Evolutionary conservation across 768 basidiomycete species (phyloP).

Genomic region (Tephrocybe rancida): DNA sequence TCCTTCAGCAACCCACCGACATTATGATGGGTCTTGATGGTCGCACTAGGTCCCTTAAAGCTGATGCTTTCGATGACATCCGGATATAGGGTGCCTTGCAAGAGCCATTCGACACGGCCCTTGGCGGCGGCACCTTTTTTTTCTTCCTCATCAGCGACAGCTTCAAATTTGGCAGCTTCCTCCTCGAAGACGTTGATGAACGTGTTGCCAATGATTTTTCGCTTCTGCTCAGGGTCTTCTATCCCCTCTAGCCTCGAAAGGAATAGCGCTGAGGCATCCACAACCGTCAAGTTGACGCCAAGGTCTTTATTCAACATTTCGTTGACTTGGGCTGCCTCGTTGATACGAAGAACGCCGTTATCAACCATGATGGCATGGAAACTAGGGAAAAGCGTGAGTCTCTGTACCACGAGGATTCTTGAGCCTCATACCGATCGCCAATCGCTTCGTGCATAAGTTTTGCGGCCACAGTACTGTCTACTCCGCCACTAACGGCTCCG

Average conservation of each 20-base stretch:
- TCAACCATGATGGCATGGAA: conserved; percentile 99
- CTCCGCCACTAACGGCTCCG: conserved; percentile 96
- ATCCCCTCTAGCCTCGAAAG: conserved; percentile 85
- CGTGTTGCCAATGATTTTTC: conserved; percentile 98
- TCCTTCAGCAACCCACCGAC: conserved; percentile 95
- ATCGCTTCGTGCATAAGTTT: conserved; percentile 99
- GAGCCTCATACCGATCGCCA: conserved; percentile 75
- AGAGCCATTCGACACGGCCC: conserved; percentile 94
- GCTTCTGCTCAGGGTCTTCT: conserved; percentile 95
- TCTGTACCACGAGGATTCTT: not conserved
- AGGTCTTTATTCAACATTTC: conserved; percentile 92
- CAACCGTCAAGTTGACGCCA: conserved; percentile 94
- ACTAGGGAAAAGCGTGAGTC: conserved; percentile 38
- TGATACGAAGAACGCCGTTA: conserved; percentile 92
- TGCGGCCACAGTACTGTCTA: conserved; percentile 97
- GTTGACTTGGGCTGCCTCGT: conserved; percentile 90
- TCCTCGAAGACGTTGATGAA: conserved; percentile 97
- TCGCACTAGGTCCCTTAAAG: conserved; percentile 98
- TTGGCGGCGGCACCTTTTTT: conserved; percentile 67
- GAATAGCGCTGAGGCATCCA: conserved; percentile 95
- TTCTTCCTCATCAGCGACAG: conserved; percentile 76
- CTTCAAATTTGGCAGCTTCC: conserved; percentile 91
- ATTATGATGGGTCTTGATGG: conserved; percentile 99
- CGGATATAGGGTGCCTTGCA: conserved; percentile 97
- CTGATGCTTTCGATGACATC: conserved; percentile 99